phyloP scores from a whole-genome alignment of 2,329 filamentous ascomycete species.

The Rhynchosporium graminicola region DNA sequence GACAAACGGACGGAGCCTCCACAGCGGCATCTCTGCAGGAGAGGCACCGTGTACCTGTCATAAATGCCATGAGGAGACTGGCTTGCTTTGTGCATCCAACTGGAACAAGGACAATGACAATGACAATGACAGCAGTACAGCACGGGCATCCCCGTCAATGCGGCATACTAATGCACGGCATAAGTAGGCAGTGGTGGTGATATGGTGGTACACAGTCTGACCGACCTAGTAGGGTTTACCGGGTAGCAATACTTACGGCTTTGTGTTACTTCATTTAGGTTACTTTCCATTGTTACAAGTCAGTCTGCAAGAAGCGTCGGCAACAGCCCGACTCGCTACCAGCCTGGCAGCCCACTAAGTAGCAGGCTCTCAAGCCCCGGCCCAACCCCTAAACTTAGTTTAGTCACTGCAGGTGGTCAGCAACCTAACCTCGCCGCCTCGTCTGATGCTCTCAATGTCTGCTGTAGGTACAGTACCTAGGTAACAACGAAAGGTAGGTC shows the following conservation, averaged over 20 bases:
- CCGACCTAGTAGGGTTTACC: too few species aligned
- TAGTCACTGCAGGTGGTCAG: not conserved
- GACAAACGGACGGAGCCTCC: slow-evolving; percentile 31
- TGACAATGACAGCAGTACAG: slow-evolving; percentile 25
- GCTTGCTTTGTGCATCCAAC: slow-evolving; percentile 14
- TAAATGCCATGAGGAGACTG: slow-evolving; percentile 26
- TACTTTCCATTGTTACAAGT: too few species aligned
- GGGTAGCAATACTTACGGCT: too few species aligned
- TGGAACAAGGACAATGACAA: slow-evolving; percentile 30
- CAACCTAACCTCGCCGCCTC: slow-evolving; percentile 13
- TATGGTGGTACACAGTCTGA: not conserved
- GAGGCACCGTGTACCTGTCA: slow-evolving; percentile 14
- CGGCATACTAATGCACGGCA: slow-evolving; percentile 33
- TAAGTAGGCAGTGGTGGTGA: slow-evolving; percentile 26
- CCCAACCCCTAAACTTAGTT: not conserved
- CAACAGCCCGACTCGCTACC: slow-evolving; percentile 16
- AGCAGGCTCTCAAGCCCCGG: not conserved
- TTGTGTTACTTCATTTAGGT: too few species aligned
- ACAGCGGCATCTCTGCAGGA: slow-evolving; percentile 30
- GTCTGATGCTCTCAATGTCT: slow-evolving; percentile 28
- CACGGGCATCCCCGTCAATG: slow-evolving; percentile 28
- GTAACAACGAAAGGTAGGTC: not conserved
- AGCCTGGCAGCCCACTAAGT: slow-evolving; percentile 1
- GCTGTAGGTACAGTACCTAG: not conserved
- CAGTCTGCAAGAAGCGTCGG: too few species aligned